phyloP scores from a whole-genome alignment of 495 filamentous ascomycete species.

The Hypoxylon crocopeplum region DNA sequence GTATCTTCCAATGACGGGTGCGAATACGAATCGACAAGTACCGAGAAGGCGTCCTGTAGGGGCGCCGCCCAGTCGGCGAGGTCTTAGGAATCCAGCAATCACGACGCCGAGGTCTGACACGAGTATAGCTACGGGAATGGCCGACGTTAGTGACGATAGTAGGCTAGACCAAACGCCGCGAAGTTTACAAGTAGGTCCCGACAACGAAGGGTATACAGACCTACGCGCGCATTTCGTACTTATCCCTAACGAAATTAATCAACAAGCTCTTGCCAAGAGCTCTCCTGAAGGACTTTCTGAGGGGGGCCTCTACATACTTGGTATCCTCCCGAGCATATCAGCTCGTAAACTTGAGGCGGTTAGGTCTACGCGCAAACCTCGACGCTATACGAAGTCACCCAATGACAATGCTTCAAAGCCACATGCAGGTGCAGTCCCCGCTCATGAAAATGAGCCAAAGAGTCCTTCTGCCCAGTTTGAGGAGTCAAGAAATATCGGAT shows the following conservation, averaged over 20 bases:
- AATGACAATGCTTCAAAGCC: background rate
- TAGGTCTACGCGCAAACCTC: background rate
- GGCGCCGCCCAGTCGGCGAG: no score
- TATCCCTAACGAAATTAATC: background rate
- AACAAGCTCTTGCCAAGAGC: background rate
- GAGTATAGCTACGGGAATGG: no score
- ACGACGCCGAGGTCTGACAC: no score
- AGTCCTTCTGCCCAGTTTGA: background rate
- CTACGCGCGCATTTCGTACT: slow-evolving; percentile 1
- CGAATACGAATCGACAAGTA: background rate
- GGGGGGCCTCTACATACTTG: slow-evolving; percentile 1
- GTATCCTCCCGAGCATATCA: background rate
- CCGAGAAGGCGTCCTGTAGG: background rate
- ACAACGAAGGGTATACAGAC: background rate
- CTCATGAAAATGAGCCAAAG: background rate
- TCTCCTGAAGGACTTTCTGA: background rate
- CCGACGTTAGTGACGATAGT: no score
- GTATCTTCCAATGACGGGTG: no score
- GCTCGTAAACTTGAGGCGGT: background rate
- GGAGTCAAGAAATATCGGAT: background rate
- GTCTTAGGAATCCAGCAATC: no score
- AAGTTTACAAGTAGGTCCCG: no score
- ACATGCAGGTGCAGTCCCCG: background rate
- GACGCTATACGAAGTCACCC: background rate
- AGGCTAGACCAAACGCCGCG: no score